Percentiles rank a stretch among this genome's conserved stretches.
These are phyloP conservation scores for Graphilbum fragrans DNA, from an alignment of 2,329 filamentous ascomycete genomes.

Conservation along the genomic window DNA sequence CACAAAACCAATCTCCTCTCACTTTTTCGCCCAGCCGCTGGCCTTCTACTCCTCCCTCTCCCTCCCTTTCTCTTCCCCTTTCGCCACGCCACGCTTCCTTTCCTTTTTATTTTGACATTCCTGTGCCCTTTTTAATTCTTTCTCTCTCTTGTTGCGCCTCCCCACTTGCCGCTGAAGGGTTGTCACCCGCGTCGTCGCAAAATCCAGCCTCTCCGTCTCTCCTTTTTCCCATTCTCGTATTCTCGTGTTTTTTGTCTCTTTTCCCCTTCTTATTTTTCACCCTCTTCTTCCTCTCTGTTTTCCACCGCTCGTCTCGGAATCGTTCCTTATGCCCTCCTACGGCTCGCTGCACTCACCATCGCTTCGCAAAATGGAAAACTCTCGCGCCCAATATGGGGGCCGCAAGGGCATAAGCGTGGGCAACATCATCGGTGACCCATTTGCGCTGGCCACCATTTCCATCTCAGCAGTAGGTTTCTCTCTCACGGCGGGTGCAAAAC, in stretches of 20 bases:
- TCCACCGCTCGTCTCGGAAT: neutral
- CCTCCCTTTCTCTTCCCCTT: no score
- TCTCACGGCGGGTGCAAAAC: neutral
- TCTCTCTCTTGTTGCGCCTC: neutral
- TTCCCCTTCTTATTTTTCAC: neutral
- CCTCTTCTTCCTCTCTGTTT: neutral
- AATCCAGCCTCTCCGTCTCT: no score
- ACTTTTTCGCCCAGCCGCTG: no score
- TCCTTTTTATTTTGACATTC: neutral
- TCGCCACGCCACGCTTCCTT: no score
- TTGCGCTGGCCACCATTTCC: conserved; percentile 86
- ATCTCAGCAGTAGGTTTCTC: conserved; percentile 74
- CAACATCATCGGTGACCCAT: conserved; percentile 92
- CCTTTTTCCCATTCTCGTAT: neutral
- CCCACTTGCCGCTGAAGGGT: neutral
- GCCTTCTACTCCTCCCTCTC: no score
- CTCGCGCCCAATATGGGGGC: conserved; percentile 41
- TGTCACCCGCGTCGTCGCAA: neutral
- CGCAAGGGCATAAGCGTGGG: conserved; percentile 58
- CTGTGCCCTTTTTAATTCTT: neutral
- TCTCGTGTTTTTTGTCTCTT: neutral
- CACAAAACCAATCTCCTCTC: no score
- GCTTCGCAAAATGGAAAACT: conserved; percentile 69
- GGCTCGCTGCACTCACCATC: conserved; percentile 62
- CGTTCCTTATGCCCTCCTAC: conserved; percentile 60